Conservation (phyloP, 768 basidiomycete genomes). For the Butyriboletus loyo region DNA sequence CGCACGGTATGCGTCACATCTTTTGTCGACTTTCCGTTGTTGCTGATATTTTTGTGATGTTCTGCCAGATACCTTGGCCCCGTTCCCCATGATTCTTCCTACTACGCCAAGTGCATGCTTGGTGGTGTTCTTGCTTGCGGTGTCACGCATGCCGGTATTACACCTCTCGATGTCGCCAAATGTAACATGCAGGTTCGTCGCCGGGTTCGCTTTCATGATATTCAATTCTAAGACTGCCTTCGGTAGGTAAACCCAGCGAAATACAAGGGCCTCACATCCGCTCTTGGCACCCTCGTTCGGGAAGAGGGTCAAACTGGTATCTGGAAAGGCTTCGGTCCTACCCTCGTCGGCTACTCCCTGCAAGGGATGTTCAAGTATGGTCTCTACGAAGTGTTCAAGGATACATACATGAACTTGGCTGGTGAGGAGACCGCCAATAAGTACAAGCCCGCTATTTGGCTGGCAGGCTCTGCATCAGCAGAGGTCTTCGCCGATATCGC, state of each 20-base stretch:
- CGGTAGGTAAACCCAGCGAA: slow-evolving; percentile 70
- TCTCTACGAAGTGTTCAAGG: slow-evolving; percentile 97
- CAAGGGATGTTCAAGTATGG: slow-evolving; percentile 99
- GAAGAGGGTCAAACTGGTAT: slow-evolving; percentile 84
- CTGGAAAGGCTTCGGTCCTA: slow-evolving; percentile 93
- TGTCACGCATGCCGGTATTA: slow-evolving; percentile 7
- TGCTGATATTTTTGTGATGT: neutral
- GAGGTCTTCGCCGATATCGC: slow-evolving; percentile 96
- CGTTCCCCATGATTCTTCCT: slow-evolving; percentile 10
- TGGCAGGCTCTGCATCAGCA: slow-evolving; percentile 89
- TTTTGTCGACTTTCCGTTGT: neutral
- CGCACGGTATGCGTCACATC: slow-evolving; percentile 1
- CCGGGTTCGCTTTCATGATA: no score
- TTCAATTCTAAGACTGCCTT: neutral
- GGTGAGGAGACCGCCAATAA: slow-evolving; percentile 76
- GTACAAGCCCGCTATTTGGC: slow-evolving; percentile 90
- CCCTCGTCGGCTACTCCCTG: slow-evolving; percentile 87
- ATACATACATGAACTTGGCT: slow-evolving; percentile 82
- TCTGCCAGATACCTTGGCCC: slow-evolving; percentile 8
- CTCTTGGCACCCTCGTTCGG: slow-evolving; percentile 61
- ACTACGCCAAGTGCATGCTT: slow-evolving; percentile 11
- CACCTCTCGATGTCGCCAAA: slow-evolving; percentile 8
- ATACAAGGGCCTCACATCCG: slow-evolving; percentile 62
- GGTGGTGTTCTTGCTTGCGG: slow-evolving; percentile 9
- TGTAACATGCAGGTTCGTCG: slow-evolving; percentile 9